A percentile compares a stretch with the other conserved stretches of the same genome.
Conservation (phyloP, 441 rosid species). For the Adansonia grandidieri region DNA sequence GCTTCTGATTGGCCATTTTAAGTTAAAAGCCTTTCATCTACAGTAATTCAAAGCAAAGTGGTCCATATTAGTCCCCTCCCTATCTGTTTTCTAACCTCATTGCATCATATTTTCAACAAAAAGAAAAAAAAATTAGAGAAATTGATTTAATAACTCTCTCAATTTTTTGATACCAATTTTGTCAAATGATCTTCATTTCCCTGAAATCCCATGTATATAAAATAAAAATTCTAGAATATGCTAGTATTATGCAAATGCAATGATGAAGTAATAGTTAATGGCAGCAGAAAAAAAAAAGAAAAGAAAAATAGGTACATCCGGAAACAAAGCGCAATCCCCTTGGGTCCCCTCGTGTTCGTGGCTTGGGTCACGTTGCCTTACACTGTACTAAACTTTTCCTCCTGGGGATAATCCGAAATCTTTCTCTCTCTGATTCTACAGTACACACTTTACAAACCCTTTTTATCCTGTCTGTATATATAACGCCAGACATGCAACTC, state of each 20-base stretch:
- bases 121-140: slow-evolving; percentile 22
- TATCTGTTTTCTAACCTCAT: slow-evolving; percentile 31
- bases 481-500: slow-evolving; percentile 51
- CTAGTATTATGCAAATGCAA: not conserved
- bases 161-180: not conserved
- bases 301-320: not conserved
- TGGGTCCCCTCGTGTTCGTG: slow-evolving; percentile 45
- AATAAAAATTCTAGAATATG: not conserved
- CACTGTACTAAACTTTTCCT: slow-evolving; percentile 18
- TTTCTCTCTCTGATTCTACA: slow-evolving; percentile 27
- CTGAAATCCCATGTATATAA: too few species aligned
- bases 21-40: not conserved
- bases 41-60: slow-evolving; percentile 31
- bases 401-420: slow-evolving; percentile 64
- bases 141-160: not conserved
- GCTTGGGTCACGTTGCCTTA: slow-evolving; percentile 53
- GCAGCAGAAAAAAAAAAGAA: not conserved
- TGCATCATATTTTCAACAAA: slow-evolving; percentile 17
- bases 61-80: slow-evolving; percentile 30
- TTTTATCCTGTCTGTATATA: slow-evolving; percentile 44
- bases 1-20: slow-evolving; percentile 11
- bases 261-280: not conserved
- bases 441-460: slow-evolving; percentile 37
- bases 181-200: not conserved
- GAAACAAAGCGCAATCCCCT: slow-evolving; percentile 49